These are phyloP conservation scores for Plantago lanceolata DNA, from an alignment of 305 asterid species.

Conservation along the genomic window DNA sequence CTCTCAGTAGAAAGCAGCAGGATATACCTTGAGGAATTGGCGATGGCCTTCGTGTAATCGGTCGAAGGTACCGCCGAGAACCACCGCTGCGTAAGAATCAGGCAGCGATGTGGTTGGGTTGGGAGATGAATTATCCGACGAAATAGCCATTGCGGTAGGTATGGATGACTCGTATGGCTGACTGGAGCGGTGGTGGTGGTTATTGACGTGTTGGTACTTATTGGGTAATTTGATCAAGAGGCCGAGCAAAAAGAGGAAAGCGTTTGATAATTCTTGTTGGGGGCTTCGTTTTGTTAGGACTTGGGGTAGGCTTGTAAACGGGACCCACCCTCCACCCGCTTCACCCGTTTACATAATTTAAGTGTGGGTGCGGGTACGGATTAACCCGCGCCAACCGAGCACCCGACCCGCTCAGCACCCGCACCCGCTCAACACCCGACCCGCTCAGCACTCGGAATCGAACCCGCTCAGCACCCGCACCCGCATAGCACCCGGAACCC, in stretches of 20 bases:
- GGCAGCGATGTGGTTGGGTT: conserved; percentile 40
- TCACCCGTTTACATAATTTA: too few relatives aligned
- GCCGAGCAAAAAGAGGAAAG: conserved; percentile 7
- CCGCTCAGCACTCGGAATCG: too few relatives aligned
- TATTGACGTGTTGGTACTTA: background rate
- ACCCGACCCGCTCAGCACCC: too few relatives aligned
- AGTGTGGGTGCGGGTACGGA: too few relatives aligned
- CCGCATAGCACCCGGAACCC: too few relatives aligned
- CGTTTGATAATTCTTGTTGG: background rate
- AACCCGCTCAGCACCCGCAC: too few relatives aligned
- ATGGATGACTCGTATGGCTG: background rate
- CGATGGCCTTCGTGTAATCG: conserved; percentile 95
- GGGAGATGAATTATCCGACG: conserved; percentile 30
- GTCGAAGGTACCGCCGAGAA: conserved; percentile 94
- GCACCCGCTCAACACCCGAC: too few relatives aligned
- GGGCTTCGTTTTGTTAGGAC: too few relatives aligned
- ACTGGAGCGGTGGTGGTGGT: background rate
- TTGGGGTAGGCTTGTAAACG: too few relatives aligned
- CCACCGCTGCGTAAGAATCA: conserved; percentile 63
- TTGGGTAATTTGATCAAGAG: background rate
- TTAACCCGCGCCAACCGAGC: too few relatives aligned
- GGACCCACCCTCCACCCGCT: too few relatives aligned
- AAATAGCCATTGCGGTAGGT: conserved; percentile 32
- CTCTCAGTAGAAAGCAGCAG: background rate
- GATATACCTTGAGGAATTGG: conserved; percentile 69